phyloP scores from a whole-genome alignment of 2,329 filamentous ascomycete genomes.

The Aspergillus versicolor region DNA sequence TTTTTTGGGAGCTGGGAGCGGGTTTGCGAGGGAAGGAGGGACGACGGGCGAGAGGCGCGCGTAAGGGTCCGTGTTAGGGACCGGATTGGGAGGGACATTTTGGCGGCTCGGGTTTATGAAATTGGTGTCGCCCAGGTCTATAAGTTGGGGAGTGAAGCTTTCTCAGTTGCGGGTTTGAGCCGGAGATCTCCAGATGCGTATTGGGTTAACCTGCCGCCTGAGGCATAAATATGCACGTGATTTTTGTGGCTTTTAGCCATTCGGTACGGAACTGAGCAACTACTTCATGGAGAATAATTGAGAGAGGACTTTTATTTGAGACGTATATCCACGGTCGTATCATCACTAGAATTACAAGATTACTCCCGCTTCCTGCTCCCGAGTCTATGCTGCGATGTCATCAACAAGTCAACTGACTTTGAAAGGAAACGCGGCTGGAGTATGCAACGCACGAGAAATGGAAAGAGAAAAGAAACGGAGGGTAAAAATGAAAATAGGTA shows the following conservation, averaged over 20 bases:
- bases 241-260: neutral
- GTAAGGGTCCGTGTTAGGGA: conserved; percentile 17
- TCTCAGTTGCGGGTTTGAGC: conserved; percentile 4
- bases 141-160: conserved; percentile 7
- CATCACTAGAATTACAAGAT: conserved; percentile 24
- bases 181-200: conserved; percentile 18
- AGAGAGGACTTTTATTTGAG: neutral
- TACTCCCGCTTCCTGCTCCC: conserved; percentile 16
- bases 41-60: conserved; percentile 15
- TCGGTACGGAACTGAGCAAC: neutral
- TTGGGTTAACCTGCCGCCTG: conserved; percentile 21
- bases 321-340: conserved; percentile 12
- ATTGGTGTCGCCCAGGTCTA: neutral
- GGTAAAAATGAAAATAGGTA: neutral
- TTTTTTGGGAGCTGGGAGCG: conserved; percentile 3
- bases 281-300: neutral
- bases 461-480: conserved; percentile 2
- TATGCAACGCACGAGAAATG: conserved; percentile 1
- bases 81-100: conserved; percentile 28
- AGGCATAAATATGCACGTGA: conserved; percentile 15
- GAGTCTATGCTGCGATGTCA: conserved; percentile 7
- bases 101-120: neutral
- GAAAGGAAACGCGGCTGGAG: conserved; percentile 4
- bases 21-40: conserved; percentile 4
- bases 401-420: conserved; percentile 3